Evolutionary conservation across 352 stramenopile species (phyloP).

Genomic region (Pythium diclinum): DNA sequence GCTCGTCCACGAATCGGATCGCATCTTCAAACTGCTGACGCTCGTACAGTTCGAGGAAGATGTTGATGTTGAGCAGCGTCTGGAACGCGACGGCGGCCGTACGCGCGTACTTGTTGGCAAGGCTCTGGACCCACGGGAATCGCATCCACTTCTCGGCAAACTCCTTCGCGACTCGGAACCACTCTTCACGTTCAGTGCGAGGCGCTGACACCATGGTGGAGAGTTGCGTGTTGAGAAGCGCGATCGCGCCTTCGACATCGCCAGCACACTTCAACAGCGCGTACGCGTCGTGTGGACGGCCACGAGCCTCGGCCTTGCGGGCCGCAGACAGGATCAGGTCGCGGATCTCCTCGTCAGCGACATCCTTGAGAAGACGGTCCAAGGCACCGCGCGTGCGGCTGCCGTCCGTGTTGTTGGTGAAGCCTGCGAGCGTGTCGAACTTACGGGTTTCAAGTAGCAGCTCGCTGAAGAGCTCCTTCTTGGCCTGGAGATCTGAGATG

Average conservation of each 20-base stretch:
- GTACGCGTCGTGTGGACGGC: slow-evolving; percentile 68
- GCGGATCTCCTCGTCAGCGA: slow-evolving; percentile 70
- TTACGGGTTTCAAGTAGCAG: slow-evolving; percentile 79
- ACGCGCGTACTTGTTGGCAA: slow-evolving; percentile 72
- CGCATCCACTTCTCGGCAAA: slow-evolving; percentile 88
- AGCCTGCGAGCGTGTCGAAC: slow-evolving; percentile 74
- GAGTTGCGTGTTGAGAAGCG: slow-evolving; percentile 73
- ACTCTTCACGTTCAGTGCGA: slow-evolving; percentile 65
- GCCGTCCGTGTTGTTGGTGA: slow-evolving; percentile 79
- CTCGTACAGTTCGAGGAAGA: slow-evolving; percentile 84
- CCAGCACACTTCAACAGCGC: slow-evolving; percentile 75
- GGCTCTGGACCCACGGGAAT: slow-evolving; percentile 73
- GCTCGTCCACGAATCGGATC: slow-evolving; percentile 80
- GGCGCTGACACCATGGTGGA: slow-evolving; percentile 56
- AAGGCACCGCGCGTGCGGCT: slow-evolving; percentile 74
- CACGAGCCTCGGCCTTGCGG: slow-evolving; percentile 69
- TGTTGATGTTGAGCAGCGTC: slow-evolving; percentile 82
- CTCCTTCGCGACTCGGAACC: slow-evolving; percentile 78
- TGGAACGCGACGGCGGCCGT: slow-evolving; percentile 76
- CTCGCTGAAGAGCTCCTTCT: slow-evolving; percentile 71
- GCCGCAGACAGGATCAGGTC: slow-evolving; percentile 72
- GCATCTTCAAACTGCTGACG: slow-evolving; percentile 80
- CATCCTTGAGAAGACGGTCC: slow-evolving; percentile 70
- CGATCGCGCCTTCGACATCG: slow-evolving; percentile 72
- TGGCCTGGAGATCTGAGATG: slow-evolving; percentile 52